These are phyloP conservation scores for Parmales sp. DNA, from an alignment of 108 stramenopile genomes.

Conservation along the genomic window DNA sequence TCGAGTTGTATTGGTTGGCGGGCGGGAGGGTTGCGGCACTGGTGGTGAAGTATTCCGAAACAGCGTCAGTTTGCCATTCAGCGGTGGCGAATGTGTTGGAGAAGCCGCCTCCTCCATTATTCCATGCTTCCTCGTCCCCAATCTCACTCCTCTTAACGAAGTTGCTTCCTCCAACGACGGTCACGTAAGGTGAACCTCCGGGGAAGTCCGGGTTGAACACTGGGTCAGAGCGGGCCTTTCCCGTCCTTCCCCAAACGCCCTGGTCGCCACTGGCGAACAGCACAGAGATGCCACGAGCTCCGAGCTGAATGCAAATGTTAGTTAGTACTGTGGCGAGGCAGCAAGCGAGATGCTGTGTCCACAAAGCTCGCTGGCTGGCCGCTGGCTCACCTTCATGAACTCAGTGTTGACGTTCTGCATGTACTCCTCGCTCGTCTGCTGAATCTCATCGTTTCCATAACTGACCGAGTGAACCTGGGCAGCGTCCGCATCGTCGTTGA, in stretches of 20 bases:
- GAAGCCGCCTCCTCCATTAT: conserved; percentile 28
- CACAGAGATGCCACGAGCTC: conserved; percentile 16
- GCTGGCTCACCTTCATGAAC: conserved; percentile 17
- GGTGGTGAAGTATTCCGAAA: conserved; percentile 15
- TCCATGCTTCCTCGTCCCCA: conserved; percentile 27
- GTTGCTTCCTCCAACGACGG: conserved; percentile 40
- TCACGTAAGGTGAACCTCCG: conserved; percentile 42
- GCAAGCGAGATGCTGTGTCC: too few species aligned
- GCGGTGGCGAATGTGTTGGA: conserved; percentile 19
- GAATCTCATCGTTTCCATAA: conserved; percentile 35
- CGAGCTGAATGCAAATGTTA: too few species aligned
- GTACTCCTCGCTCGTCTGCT: conserved; percentile 23
- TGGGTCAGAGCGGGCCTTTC: background rate
- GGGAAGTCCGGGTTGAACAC: conserved; percentile 42
- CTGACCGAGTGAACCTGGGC: conserved; percentile 20
- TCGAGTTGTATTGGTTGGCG: conserved; percentile 19
- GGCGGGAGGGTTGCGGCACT: conserved; percentile 14
- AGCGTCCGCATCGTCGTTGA: conserved; percentile 12
- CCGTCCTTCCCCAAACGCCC: conserved; percentile 34
- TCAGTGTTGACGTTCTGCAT: conserved; percentile 18
- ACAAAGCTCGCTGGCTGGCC: too few species aligned
- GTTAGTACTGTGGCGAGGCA: too few species aligned
- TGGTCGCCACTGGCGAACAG: conserved; percentile 30
- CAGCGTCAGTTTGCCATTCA: conserved; percentile 18
- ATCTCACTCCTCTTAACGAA: conserved; percentile 2